phyloP scores from a whole-genome alignment of 2,329 filamentous ascomycete species.

The Diaporthe capsici region DNA sequence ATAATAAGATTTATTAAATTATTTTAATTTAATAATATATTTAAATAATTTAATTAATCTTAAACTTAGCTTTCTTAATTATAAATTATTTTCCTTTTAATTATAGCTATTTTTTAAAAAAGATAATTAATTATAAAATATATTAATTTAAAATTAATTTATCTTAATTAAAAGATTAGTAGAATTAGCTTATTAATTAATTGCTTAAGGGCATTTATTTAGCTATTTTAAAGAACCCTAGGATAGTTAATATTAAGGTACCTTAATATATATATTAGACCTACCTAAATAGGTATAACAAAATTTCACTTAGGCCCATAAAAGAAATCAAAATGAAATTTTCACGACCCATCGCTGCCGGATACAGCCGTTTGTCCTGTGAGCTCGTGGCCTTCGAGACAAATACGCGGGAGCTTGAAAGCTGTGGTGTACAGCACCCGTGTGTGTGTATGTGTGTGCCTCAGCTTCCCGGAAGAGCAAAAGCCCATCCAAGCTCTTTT shows the following conservation, averaged over 20 bases:
- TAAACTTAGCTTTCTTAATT: neutral
- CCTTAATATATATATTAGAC: neutral
- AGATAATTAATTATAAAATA: neutral
- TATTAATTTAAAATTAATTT: neutral
- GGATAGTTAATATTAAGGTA: neutral
- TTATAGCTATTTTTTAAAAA: neutral
- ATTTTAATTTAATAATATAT: neutral
- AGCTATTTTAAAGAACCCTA: neutral
- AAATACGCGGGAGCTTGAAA: neutral
- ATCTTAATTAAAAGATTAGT: neutral
- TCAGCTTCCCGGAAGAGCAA: neutral
- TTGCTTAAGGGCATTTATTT: neutral
- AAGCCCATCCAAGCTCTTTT: neutral
- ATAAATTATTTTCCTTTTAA: rapidly evolving
- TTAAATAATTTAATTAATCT: neutral
- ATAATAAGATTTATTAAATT: neutral
- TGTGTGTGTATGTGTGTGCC: neutral
- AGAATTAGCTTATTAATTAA: neutral
- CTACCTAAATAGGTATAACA: neutral
- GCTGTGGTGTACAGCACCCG: neutral
- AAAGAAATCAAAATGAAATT: too few relatives aligned
- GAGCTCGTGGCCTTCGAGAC: neutral
- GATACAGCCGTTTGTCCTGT: constrained; percentile 1
- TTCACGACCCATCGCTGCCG: too few relatives aligned
- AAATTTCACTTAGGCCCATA: too few relatives aligned